Percentiles rank a stretch among this genome's conserved stretches.
Conservation (phyloP, 2,329 filamentous ascomycete species). For the Chalaropsis ovoidea region DNA sequence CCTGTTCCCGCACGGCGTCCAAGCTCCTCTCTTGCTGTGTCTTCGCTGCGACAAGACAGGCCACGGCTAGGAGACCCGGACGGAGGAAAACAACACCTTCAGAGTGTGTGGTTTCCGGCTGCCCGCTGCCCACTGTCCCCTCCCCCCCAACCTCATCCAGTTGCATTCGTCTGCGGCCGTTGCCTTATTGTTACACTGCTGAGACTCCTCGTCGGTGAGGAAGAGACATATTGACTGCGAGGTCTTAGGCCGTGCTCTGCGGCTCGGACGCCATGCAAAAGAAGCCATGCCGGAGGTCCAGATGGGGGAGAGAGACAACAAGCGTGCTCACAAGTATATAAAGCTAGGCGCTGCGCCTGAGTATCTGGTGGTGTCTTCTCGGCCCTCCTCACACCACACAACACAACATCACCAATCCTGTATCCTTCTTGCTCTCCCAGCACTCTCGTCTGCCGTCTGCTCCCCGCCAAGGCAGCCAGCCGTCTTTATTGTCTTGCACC, state of each 20-base stretch:
- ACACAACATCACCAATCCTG: not conserved
- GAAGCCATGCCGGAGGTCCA: not conserved
- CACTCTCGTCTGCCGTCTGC: not conserved
- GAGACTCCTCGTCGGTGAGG: not conserved
- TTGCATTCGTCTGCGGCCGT: not conserved
- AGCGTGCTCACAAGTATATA: not conserved
- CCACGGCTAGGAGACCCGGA: too few relatives aligned
- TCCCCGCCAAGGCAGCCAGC: not conserved
- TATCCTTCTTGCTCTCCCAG: not conserved
- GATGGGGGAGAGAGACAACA: slow-evolving; percentile 4
- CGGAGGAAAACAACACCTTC: too few relatives aligned
- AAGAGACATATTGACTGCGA: slow-evolving; percentile 9
- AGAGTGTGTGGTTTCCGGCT: too few relatives aligned
- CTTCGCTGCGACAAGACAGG: not conserved
- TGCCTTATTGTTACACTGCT: slow-evolving; percentile 8
- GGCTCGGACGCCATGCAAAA: not conserved
- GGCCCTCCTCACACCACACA: not conserved
- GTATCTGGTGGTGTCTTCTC: not conserved
- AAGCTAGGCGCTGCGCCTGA: not conserved
- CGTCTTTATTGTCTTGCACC: not conserved
- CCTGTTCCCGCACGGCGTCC: not conserved
- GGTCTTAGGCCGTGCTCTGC: not conserved
- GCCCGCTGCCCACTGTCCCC: not conserved
- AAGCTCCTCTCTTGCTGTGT: not conserved
- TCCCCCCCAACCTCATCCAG: not conserved